Base-by-base conservation (phyloP, 257 asterid species). In the Gentiana dahurica region DNA sequence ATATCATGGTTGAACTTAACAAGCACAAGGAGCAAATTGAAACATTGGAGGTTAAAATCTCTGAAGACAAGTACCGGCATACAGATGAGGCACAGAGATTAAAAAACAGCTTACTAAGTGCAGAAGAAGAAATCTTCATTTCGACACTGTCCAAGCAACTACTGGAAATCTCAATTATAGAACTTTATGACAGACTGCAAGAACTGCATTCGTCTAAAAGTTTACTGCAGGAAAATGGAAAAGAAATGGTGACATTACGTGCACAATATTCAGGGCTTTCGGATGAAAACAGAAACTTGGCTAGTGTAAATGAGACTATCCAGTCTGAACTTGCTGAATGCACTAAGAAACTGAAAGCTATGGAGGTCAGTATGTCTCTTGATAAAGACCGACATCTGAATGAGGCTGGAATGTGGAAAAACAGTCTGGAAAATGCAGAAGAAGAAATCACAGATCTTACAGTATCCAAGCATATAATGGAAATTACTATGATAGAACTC, bases 381-480 rank as follows among this genome's bases (percentile, higher is more conserved):
- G 78, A 71, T 54, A 74, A 64, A 60, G 53, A 37, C 54, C 61
- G 59, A 47, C 77, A 66, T 49, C 73, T 66, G 66, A 66, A 72
- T 37, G 79, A 72, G 75, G 55, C 75, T 37, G 81, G 69, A 69
- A 63, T 66, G 70, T 59, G 85, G 13, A 73, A 69, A 49, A 67
- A 47, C 46, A 54, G 15, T 69, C 61, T 78, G 72, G 58, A 52
- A 38, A 75, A 61, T 56, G 62, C 80, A 34, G 92, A 79, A 69
- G 81, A 84, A 53, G 89, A 91, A 47, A 67, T 73, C 55, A 37
- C 36, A 49, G 13, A 34, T 65, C 60, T 81, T 77, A 60, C 59
- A 54, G 64, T 69, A 54, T 76, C 81, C 11, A 85, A 75, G 60
- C 85, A 81, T 73, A 84, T 85, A 75, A 64, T 75, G 68, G 97